Percentiles rank a stretch among this genome's conserved stretches.
These are phyloP conservation scores for Apiospora pterosperma DNA, from an alignment of 2,329 filamentous ascomycete species.

Conservation along the genomic window DNA sequence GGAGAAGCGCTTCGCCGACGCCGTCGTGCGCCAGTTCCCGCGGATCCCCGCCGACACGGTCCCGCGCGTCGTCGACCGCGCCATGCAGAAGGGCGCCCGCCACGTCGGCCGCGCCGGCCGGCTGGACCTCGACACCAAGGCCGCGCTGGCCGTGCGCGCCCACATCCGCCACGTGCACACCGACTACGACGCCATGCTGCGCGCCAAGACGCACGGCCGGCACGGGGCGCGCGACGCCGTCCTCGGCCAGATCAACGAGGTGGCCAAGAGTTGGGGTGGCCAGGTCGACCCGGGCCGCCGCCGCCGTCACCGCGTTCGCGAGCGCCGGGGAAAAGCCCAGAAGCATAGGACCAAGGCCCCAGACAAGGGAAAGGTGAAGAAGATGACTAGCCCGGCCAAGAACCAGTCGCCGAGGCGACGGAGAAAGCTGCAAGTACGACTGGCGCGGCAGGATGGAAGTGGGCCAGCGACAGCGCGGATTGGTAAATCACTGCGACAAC, in stretches of 20 bases:
- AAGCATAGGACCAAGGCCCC: neutral
- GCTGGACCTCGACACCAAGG: slow-evolving; percentile 35
- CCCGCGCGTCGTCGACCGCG: slow-evolving; percentile 32
- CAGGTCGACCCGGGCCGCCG: neutral
- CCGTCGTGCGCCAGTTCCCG: slow-evolving; percentile 36
- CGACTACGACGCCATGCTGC: slow-evolving; percentile 39
- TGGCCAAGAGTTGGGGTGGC: slow-evolving; percentile 14
- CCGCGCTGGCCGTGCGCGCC: slow-evolving; percentile 43
- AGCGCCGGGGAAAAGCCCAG: too few species aligned
- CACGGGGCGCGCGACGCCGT: slow-evolving; percentile 7
- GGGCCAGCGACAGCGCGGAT: neutral
- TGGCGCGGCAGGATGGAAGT: neutral
- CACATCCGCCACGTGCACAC: slow-evolving; percentile 47
- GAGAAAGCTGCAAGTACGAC: neutral
- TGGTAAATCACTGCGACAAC: slow-evolving; percentile 1
- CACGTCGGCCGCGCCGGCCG: slow-evolving; percentile 43
- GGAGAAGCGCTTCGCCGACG: slow-evolving; percentile 27
- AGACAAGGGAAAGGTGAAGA: neutral
- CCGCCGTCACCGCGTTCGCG: neutral
- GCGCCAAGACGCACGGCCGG: neutral
- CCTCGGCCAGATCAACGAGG: slow-evolving; percentile 1
- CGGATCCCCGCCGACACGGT: slow-evolving; percentile 33
- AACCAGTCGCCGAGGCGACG: neutral
- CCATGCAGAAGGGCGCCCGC: slow-evolving; percentile 42
- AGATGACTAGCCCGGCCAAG: neutral